A percentile compares a stretch with the other conserved stretches of the same genome.
Evolutionary conservation across 371 early-diverging fungal species (phyloP).

Genomic region (Mucor lusitanicus): DNA sequence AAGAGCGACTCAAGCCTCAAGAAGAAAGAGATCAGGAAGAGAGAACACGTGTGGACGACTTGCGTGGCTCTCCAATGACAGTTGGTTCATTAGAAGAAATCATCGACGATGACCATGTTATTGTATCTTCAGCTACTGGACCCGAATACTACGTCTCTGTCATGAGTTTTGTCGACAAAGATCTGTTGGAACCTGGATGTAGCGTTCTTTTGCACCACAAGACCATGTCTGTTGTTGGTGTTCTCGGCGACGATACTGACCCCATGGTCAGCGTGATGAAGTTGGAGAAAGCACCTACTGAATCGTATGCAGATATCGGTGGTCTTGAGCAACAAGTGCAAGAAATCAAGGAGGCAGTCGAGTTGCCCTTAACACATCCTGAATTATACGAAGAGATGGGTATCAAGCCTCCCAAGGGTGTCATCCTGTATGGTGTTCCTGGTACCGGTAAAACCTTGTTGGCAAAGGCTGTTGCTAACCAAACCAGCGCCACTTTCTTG

Average conservation of each 20-base stretch:
- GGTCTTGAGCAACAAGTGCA: conserved; percentile 99
- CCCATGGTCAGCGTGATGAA: conserved; percentile 99
- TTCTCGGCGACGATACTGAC: conserved; percentile 96
- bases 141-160: conserved; percentile 99
- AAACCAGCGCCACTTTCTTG: conserved; percentile 99
- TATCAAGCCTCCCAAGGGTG: conserved; percentile 99
- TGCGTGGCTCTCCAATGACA: conserved; percentile 99
- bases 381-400: conserved; percentile 99
- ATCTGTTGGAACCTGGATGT: conserved; percentile 98
- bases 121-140: conserved; percentile 95
- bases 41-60: conserved; percentile 94
- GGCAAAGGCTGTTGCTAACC: conserved; percentile 99
- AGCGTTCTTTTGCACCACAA: conserved; percentile 98
- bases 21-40: conserved; percentile 95
- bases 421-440: conserved; percentile 99
- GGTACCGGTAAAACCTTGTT: conserved; percentile 99
- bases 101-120: conserved; percentile 99
- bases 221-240: conserved; percentile 94
- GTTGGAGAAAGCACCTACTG: conserved; percentile 99
- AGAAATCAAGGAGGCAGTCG: conserved; percentile 99
- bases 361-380: conserved; percentile 99
- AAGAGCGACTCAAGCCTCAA: conserved; percentile 94
- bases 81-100: conserved; percentile 99
- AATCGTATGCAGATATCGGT: conserved; percentile 99
- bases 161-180: conserved; percentile 99